phyloP scores from a whole-genome alignment of 257 asterid genomes.

The Solanum ossicruentum region DNA sequence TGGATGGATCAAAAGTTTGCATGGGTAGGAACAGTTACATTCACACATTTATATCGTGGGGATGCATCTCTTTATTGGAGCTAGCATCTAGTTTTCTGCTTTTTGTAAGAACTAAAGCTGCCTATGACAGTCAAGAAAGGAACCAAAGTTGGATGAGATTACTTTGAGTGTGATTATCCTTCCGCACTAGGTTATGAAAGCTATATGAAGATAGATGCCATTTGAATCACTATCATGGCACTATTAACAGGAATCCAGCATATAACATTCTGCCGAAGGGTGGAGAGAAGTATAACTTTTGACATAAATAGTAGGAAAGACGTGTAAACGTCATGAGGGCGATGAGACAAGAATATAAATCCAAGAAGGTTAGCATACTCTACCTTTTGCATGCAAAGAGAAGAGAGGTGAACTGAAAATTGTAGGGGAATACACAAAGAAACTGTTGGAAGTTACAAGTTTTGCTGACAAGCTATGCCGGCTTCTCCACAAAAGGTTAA shows the following conservation, averaged over 20 bases:
- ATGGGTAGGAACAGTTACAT: slow-evolving; percentile 40
- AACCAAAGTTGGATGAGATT: slow-evolving; percentile 4
- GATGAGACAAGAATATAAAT: not conserved
- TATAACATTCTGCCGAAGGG: not conserved
- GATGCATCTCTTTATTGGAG: slow-evolving; percentile 38
- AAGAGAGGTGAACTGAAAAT: not conserved
- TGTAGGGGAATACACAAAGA: not conserved
- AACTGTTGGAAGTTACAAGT: not conserved
- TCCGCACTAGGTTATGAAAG: not conserved
- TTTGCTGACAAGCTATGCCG: not conserved
- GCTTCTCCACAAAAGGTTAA: not conserved
- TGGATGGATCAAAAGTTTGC: slow-evolving; percentile 40
- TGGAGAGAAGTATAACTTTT: not conserved
- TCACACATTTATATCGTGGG: slow-evolving; percentile 51
- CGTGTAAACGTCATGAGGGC: not conserved
- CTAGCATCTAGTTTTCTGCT: slow-evolving; percentile 32
- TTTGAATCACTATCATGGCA: not conserved
- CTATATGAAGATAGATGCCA: not conserved
- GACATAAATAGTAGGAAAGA: not conserved
- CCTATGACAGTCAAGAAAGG: slow-evolving; percentile 24
- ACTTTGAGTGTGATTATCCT: not conserved
- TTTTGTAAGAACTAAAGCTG: slow-evolving; percentile 34
- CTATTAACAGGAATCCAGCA: not conserved
- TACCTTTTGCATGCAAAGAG: not conserved
- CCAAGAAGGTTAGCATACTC: not conserved